A percentile compares a stretch with the other conserved stretches of the same genome.
Evolutionary conservation across 2,329 filamentous ascomycete species (phyloP).

Genomic region (Aureobasidium vineae): DNA sequence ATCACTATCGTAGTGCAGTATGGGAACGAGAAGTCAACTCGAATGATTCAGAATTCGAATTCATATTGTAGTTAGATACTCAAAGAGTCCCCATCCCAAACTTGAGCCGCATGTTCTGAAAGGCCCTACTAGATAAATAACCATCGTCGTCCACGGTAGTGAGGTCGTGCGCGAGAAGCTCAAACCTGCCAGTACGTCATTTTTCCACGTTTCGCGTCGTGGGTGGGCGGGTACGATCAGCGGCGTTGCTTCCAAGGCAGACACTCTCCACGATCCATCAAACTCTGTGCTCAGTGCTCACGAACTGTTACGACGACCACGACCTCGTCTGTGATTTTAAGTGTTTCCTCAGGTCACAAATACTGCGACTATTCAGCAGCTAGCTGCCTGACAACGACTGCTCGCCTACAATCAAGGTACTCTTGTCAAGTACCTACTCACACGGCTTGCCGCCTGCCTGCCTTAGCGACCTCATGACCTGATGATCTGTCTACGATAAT

Average conservation of each 20-base stretch:
- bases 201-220: conserved; percentile 20
- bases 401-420: background rate
- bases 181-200: background rate
- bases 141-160: background rate
- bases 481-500: conserved; percentile 25
- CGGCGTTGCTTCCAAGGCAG: conserved; percentile 22
- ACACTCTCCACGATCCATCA: conserved; percentile 2
- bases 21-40: background rate
- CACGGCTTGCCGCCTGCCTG: background rate
- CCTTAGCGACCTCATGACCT: conserved; percentile 10
- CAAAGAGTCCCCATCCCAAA: background rate
- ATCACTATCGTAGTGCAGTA: background rate
- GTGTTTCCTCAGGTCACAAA: background rate
- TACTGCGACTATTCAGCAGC: background rate
- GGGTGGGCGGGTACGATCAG: conserved; percentile 10
- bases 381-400: background rate
- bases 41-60: background rate
- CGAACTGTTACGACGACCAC: conserved; percentile 14
- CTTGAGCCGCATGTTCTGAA: background rate
- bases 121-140: background rate
- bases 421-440: background rate
- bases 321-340: background rate
- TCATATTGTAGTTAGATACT: background rate
- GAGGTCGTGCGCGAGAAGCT: background rate
- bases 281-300: conserved; percentile 2